A percentile compares a stretch with the other conserved stretches of the same genome.
phyloP scores from a whole-genome alignment of 2,329 filamentous ascomycete species.

The Alternaria dauci region DNA sequence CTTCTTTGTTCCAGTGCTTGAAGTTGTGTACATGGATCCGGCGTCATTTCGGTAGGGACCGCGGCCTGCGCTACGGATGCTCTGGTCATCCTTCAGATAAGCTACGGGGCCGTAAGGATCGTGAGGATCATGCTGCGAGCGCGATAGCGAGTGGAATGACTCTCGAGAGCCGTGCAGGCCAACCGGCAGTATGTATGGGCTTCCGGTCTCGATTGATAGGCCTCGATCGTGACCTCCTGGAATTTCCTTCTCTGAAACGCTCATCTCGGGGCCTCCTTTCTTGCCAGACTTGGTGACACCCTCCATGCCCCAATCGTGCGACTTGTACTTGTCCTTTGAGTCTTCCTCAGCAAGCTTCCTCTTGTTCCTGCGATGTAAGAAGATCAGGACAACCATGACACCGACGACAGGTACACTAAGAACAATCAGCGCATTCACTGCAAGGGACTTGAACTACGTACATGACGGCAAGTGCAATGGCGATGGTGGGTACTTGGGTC shows the following conservation, averaged over 20 bases:
- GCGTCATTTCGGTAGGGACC: conserved; percentile 47
- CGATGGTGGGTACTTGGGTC: conserved; percentile 40
- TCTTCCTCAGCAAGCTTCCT: conserved; percentile 79
- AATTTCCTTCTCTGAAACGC: conserved; percentile 62
- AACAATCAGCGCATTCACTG: conserved; percentile 31
- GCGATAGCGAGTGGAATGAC: conserved; percentile 85
- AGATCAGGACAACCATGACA: conserved; percentile 72
- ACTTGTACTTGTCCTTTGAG: conserved; percentile 83
- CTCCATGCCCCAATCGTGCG: conserved; percentile 89
- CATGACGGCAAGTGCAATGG: conserved; percentile 47
- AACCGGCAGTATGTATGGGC: conserved; percentile 92
- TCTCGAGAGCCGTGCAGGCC: conserved; percentile 80
- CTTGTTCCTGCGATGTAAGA: conserved; percentile 80
- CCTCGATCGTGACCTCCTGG: conserved; percentile 55
- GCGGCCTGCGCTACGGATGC: conserved; percentile 45
- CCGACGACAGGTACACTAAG: conserved; percentile 76
- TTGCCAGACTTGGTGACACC: conserved; percentile 50
- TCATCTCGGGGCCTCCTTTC: conserved; percentile 60
- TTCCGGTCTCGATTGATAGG: conserved; percentile 71
- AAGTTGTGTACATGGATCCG: conserved; percentile 62
- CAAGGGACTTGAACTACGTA: conserved; percentile 27
- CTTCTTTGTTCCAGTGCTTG: conserved; percentile 56
- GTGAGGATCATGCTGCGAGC: conserved; percentile 75
- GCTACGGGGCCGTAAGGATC: conserved; percentile 81
- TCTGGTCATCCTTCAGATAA: conserved; percentile 61